These are phyloP conservation scores for Rhazya stricta DNA, from an alignment of 257 asterid species.

Conservation along the genomic window DNA sequence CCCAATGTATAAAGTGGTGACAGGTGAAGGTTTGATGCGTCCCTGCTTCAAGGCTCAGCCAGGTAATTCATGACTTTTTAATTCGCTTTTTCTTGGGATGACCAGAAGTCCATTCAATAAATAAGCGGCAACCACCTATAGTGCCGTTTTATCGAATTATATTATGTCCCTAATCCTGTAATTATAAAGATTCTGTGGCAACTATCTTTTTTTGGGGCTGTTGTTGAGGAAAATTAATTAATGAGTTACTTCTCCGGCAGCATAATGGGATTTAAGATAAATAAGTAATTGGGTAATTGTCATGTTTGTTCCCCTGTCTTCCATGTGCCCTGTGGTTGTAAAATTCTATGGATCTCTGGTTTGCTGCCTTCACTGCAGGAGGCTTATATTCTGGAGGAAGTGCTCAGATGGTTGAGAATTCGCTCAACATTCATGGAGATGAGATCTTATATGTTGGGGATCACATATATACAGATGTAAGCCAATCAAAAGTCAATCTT, in stretches of 20 bases:
- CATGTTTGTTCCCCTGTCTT: background rate
- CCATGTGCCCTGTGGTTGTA: background rate
- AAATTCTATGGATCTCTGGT: background rate
- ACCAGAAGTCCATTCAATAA: background rate
- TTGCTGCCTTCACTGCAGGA: constrained; percentile 30
- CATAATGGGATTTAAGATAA: background rate
- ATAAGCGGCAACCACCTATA: background rate
- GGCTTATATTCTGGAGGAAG: constrained; percentile 91
- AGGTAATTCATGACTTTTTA: constrained; percentile 43
- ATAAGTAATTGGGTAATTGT: background rate
- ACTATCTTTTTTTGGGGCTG: background rate
- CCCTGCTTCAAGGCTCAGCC: constrained; percentile 78
- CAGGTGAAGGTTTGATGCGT: constrained; percentile 86
- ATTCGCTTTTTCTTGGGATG: constrained; percentile 8
- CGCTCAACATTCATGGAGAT: constrained; percentile 80
- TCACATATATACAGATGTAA: constrained; percentile 88
- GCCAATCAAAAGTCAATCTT: constrained; percentile 86
- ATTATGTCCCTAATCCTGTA: background rate
- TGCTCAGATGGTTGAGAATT: constrained; percentile 88
- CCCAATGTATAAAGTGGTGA: constrained; percentile 91
- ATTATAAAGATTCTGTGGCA: background rate
- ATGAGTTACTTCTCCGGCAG: background rate
- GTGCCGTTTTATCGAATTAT: background rate
- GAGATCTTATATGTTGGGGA: constrained; percentile 89
- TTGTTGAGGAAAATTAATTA: background rate